Conservation (phyloP, 306 rosid genomes). For the Cucumis melo region DNA sequence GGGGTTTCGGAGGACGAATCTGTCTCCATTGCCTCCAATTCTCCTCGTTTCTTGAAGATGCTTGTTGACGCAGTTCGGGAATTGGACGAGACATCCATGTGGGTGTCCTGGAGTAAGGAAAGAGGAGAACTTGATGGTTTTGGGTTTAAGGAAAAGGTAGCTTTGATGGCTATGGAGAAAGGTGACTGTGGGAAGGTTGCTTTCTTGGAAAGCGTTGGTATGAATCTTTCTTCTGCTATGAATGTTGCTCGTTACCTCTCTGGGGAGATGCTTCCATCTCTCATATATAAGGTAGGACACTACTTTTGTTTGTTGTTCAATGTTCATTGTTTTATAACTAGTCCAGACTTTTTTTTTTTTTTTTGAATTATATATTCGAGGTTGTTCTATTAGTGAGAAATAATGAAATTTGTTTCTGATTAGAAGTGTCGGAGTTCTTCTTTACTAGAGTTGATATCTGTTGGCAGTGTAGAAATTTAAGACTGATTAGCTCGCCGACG, state of each 20-base stretch:
- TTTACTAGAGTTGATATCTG: not conserved
- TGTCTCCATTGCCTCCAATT: conserved; percentile 26
- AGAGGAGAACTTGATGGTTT: not conserved
- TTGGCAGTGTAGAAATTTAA: not conserved
- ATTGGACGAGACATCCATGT: conserved; percentile 51
- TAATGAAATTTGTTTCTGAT: not conserved
- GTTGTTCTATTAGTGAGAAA: not conserved
- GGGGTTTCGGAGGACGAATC: conserved; percentile 51
- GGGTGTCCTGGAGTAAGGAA: conserved; percentile 14
- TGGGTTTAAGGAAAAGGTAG: conserved; percentile 45
- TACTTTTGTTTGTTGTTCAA: not conserved
- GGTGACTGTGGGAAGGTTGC: conserved; percentile 76
- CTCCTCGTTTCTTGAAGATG: conserved; percentile 48
- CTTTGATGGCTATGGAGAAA: conserved; percentile 39
- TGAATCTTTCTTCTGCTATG: conserved; percentile 67
- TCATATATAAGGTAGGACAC: conserved; percentile 34
- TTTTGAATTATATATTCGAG: too few species aligned
- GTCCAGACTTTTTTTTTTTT: too few species aligned
- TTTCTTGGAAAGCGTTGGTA: conserved; percentile 60
- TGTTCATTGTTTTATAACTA: too few species aligned
- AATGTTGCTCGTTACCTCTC: conserved; percentile 57
- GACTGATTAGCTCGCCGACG: not conserved
- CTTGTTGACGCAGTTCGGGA: conserved; percentile 55
- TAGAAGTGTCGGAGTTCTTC: not conserved
- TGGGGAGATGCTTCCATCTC: conserved; percentile 37